Evolutionary conservation across 345 rosid genomes (phyloP).

Genomic region (Hirschfeldia incana): DNA sequence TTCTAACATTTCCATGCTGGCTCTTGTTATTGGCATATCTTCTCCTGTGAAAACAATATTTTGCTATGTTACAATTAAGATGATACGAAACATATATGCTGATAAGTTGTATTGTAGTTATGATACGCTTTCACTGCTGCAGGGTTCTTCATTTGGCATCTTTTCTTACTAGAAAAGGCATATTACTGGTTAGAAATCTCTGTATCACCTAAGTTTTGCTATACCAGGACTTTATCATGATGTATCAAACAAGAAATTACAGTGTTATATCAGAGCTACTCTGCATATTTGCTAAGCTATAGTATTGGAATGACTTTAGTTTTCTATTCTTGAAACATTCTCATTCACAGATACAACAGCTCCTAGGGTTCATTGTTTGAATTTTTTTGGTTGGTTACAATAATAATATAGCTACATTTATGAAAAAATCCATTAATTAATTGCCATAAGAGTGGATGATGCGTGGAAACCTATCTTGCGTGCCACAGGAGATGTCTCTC

Average conservation of each 20-base stretch:
- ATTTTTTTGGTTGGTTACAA: slow-evolving; percentile 24
- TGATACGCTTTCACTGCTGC: slow-evolving; percentile 13
- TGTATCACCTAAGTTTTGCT: slow-evolving; percentile 23
- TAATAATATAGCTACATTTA: slow-evolving; percentile 6
- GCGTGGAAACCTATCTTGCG: slow-evolving; percentile 34
- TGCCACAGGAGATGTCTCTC: slow-evolving; percentile 32
- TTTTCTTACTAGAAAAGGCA: slow-evolving; percentile 26
- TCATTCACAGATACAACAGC: slow-evolving; percentile 1
- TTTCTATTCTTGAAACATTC: not conserved
- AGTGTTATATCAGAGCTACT: slow-evolving; percentile 20
- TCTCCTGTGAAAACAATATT: not conserved
- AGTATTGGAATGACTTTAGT: not conserved
- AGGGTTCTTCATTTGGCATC: slow-evolving; percentile 31
- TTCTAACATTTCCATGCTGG: not conserved
- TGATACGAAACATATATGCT: not conserved
- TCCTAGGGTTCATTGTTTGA: slow-evolving; percentile 22
- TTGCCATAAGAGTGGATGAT: slow-evolving; percentile 34
- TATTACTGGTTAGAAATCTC: slow-evolving; percentile 10
- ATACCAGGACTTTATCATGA: slow-evolving; percentile 8
- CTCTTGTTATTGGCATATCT: not conserved
- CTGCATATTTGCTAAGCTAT: slow-evolving; percentile 12
- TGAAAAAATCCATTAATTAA: slow-evolving; percentile 10
- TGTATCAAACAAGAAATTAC: slow-evolving; percentile 28
- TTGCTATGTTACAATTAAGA: not conserved
- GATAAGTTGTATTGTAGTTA: not conserved